These are phyloP conservation scores for Fusarium sp. DNA, from an alignment of 2,329 filamentous ascomycete genomes.

Conservation along the genomic window DNA sequence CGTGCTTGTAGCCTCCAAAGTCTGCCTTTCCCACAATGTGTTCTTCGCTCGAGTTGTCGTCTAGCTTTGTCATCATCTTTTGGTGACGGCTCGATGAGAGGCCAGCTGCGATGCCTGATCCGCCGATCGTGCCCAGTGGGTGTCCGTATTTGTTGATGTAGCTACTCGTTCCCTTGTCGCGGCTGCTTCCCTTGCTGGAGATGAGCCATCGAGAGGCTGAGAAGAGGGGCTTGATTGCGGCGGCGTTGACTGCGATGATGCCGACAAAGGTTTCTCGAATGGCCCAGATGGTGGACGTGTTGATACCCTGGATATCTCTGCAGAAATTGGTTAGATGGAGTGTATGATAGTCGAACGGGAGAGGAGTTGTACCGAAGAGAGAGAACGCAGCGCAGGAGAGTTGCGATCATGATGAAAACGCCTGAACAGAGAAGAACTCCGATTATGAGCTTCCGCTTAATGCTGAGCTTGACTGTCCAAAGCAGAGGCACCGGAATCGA, in stretches of 20 bases:
- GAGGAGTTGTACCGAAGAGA: constrained; percentile 43
- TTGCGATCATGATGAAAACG: constrained; percentile 57
- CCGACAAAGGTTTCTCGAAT: constrained; percentile 59
- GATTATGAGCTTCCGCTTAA: constrained; percentile 54
- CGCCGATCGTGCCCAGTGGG: constrained; percentile 42
- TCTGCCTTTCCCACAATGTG: constrained; percentile 43
- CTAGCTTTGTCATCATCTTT: constrained; percentile 41
- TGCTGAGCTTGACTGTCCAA: constrained; percentile 53
- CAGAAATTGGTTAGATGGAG: background rate
- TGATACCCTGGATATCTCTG: constrained; percentile 51
- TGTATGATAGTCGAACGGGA: fast-evolving
- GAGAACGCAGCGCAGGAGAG: constrained; percentile 55
- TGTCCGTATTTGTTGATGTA: constrained; percentile 43
- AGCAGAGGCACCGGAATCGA: constrained; percentile 56
- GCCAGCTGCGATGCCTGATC: constrained; percentile 26
- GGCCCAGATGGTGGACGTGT: constrained; percentile 56
- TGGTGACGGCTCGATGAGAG: constrained; percentile 28
- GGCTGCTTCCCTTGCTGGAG: constrained; percentile 49
- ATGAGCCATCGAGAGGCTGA: constrained; percentile 48
- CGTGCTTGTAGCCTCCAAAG: constrained; percentile 36
- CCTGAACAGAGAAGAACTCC: constrained; percentile 56
- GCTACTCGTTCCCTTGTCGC: constrained; percentile 39
- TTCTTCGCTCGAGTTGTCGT: constrained; percentile 49
- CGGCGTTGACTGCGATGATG: constrained; percentile 57
- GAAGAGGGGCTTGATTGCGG: constrained; percentile 56